Evolutionary conservation across 2,329 filamentous ascomycete genomes (phyloP), one percentile per base, ranked within the genome.

Genomic region (Pseudocercospora crystallina): DNA sequence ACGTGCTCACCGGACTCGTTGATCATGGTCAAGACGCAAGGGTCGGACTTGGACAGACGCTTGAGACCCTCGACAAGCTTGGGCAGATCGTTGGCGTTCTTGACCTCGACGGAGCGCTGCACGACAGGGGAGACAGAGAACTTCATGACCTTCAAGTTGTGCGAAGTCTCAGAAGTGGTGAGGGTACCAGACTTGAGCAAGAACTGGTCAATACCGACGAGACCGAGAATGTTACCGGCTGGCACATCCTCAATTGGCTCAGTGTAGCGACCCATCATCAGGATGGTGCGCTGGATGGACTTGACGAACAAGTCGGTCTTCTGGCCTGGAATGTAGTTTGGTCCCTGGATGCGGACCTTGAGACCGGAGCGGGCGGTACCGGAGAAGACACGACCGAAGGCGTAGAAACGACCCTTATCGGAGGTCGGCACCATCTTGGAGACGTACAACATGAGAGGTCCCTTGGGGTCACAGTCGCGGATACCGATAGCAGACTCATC

Each of bases 71-170:
- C 94, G 69, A 99, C 94, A 56, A 99, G 86, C 87, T 99, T 99
- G 77, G 94, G 94, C 61, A 99, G 86, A 83, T 99, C 94, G 81
- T 95, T 90, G 71, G 94, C 94, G 80, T 99, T 99, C 90, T 97
- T 97, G 82, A 96, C 92, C 80, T 96, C 90, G 71, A 99, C 94
- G 76, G 94, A 96, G 67, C 92, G 92, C 80, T 88, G 92, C 64
- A 99, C 94, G 79, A 99, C 94, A 69, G 94, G 94, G 56, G 94
- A 97, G 75, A 99, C 94, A 72, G 94, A 99, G 88, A 99, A 99
- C 84, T 96, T 97, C 94, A 99, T 99, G 80, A 99, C 94, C 87
- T 97, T 97, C 71, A 99, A 81, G 87, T 99, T 99, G 87, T 99
- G 94, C 74, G 94, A 92, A 63, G 90, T 95, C 66, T 99, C 94